phyloP scores from a whole-genome alignment of 805 yeast species.

The Candida tallmaniae region DNA sequence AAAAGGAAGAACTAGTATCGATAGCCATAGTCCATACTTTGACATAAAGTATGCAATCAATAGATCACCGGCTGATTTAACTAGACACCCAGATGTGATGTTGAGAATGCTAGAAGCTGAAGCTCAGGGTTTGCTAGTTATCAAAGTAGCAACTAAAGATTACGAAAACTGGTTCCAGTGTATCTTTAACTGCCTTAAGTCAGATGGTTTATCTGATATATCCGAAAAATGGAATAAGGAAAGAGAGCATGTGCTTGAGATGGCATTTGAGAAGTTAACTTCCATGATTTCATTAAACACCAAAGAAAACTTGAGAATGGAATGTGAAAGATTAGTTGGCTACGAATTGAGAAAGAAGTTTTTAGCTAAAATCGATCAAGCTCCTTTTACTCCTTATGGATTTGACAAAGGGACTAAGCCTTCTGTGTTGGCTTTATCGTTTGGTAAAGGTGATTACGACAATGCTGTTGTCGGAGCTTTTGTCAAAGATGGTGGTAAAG shows the following conservation, averaged over 20 bases:
- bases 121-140: constrained; percentile 61
- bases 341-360: constrained; percentile 67
- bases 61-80: constrained; percentile 71
- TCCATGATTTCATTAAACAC: constrained; percentile 68
- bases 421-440: constrained; percentile 72
- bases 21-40: constrained; percentile 72
- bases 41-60: constrained; percentile 89
- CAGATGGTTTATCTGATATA: constrained; percentile 74
- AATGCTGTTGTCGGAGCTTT: constrained; percentile 85
- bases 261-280: constrained; percentile 64
- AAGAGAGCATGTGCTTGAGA: constrained; percentile 61
- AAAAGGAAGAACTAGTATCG: constrained; percentile 65
- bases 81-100: constrained; percentile 71
- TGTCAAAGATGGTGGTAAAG: constrained; percentile 75
- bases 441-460: constrained; percentile 79
- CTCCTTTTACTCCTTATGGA: constrained; percentile 83
- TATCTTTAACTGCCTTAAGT: constrained; percentile 49
- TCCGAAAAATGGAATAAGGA: constrained; percentile 78
- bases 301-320: constrained; percentile 75
- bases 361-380: constrained; percentile 76
- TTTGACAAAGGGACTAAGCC: constrained; percentile 80
- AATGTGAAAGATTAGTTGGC: constrained; percentile 67
- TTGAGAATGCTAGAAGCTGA: constrained; percentile 93
- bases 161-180: constrained; percentile 38
- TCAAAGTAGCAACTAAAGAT: constrained; percentile 54